A percentile compares a stretch with the other conserved stretches of the same genome.
phyloP scores from a whole-genome alignment of 2,329 filamentous ascomycete genomes.

The Claviceps spartinae region DNA sequence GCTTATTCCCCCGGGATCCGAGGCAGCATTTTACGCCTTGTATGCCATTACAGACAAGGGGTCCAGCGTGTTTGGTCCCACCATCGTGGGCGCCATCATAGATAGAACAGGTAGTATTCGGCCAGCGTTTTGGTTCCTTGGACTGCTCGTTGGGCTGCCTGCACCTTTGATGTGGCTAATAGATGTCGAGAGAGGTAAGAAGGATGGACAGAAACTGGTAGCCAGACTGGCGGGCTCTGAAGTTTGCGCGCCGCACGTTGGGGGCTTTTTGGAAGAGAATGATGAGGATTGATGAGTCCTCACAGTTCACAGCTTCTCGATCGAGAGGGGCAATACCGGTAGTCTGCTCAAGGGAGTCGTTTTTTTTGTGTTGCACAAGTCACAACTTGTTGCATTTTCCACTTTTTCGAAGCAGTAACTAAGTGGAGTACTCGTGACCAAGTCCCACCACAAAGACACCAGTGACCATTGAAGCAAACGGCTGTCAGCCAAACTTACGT shows the following conservation, averaged over 20 bases:
- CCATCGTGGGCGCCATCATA: slow-evolving; percentile 86
- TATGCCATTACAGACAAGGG: slow-evolving; percentile 98
- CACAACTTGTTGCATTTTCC: too few relatives aligned
- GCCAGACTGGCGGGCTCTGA: slow-evolving; percentile 43
- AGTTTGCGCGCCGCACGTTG: slow-evolving; percentile 10
- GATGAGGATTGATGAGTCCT: slow-evolving; percentile 13
- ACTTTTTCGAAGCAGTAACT: too few relatives aligned
- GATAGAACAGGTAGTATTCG: slow-evolving; percentile 70
- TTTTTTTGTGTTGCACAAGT: too few relatives aligned
- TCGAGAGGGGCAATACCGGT: background rate
- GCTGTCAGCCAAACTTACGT: too few relatives aligned
- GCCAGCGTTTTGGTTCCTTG: slow-evolving; percentile 86
- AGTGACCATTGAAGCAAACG: too few relatives aligned
- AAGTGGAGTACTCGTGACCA: too few relatives aligned
- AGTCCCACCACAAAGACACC: too few relatives aligned
- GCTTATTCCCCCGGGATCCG: slow-evolving; percentile 83
- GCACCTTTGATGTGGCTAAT: slow-evolving; percentile 76
- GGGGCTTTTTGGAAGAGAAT: slow-evolving; percentile 1
- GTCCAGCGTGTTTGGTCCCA: slow-evolving; percentile 82
- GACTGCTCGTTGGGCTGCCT: slow-evolving; percentile 68
- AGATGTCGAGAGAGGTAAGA: slow-evolving; percentile 65
- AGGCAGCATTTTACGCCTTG: slow-evolving; percentile 90
- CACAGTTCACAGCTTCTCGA: background rate
- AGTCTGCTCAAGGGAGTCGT: background rate
- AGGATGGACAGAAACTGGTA: slow-evolving; percentile 52